A percentile compares a stretch with the other conserved stretches of the same genome.
These are phyloP conservation scores for Clarireedia monteithiana DNA, from an alignment of 2,329 filamentous ascomycete species.

Conservation along the genomic window DNA sequence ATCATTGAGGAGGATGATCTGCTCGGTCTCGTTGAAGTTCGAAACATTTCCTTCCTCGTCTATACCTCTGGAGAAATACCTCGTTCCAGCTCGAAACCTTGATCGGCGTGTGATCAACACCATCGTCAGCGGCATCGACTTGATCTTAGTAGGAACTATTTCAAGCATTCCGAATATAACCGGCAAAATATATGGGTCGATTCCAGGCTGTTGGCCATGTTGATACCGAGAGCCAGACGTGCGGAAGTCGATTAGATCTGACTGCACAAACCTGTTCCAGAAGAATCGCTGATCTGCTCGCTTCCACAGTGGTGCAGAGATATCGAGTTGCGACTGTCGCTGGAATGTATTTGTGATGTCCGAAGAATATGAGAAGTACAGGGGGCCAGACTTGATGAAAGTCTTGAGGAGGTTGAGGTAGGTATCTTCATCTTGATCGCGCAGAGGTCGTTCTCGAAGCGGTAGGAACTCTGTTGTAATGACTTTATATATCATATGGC, in stretches of 20 bases:
- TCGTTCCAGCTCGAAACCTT: constrained; percentile 78
- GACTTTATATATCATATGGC: constrained; percentile 94
- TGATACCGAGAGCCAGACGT: constrained; percentile 53
- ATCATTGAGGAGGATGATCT: constrained; percentile 85
- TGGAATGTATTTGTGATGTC: constrained; percentile 97
- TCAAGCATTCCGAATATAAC: constrained; percentile 96
- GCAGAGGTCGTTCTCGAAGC: constrained; percentile 82
- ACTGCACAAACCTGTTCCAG: constrained; percentile 92
- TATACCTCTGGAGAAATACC: constrained; percentile 90
- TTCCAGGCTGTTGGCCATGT: constrained; percentile 61
- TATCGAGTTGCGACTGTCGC: constrained; percentile 73
- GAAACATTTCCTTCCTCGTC: constrained; percentile 93
- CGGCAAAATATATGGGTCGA: constrained; percentile 88
- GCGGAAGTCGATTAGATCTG: constrained; percentile 86
- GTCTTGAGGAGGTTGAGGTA: constrained; percentile 77
- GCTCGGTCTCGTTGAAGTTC: constrained; percentile 98
- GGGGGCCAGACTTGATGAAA: constrained; percentile 73
- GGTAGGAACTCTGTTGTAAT: constrained; percentile 87
- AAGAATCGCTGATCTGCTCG: constrained; percentile 95
- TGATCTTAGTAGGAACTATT: constrained; percentile 79
- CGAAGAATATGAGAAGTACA: constrained; percentile 98
- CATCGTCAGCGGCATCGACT: constrained; percentile 75
- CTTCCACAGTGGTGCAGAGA: constrained; percentile 73
- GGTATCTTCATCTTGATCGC: constrained; percentile 88
- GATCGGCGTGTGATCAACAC: constrained; percentile 84